Evolutionary conservation across 208 protist genomes (phyloP).

Genomic region (Willaertia magna): DNA sequence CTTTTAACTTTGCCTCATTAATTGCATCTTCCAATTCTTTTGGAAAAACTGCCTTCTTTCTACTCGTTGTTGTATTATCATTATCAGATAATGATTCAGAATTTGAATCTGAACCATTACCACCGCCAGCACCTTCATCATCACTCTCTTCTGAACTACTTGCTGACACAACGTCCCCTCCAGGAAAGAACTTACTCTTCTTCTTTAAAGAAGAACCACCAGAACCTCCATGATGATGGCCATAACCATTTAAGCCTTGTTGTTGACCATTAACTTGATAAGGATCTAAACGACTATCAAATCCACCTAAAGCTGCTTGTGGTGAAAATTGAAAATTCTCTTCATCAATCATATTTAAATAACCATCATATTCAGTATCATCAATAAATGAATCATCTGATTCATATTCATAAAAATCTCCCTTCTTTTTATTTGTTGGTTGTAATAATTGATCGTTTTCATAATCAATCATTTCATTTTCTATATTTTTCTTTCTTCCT

Average conservation of each 20-base stretch:
- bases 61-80: too few relatives aligned
- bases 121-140: background rate
- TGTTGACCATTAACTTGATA: background rate
- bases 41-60: background rate
- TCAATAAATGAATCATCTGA: constrained; percentile 3
- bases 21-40: background rate
- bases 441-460: too few relatives aligned
- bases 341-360: background rate
- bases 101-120: too few relatives aligned
- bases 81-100: too few relatives aligned
- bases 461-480: background rate
- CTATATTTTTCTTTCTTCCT: background rate
- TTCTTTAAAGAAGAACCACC: background rate
- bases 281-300: background rate
- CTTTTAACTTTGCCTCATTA: background rate
- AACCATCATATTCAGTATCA: background rate
- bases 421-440: too few relatives aligned
- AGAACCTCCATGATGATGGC: background rate
- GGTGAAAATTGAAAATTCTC: background rate
- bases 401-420: background rate
- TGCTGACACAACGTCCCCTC: too few relatives aligned
- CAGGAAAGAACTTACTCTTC: too few relatives aligned
- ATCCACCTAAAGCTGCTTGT: background rate
- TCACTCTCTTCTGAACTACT: too few relatives aligned
- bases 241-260: too few relatives aligned